Conservation (phyloP, 139 green algal genomes). For the Gonium pectorale region DNA sequence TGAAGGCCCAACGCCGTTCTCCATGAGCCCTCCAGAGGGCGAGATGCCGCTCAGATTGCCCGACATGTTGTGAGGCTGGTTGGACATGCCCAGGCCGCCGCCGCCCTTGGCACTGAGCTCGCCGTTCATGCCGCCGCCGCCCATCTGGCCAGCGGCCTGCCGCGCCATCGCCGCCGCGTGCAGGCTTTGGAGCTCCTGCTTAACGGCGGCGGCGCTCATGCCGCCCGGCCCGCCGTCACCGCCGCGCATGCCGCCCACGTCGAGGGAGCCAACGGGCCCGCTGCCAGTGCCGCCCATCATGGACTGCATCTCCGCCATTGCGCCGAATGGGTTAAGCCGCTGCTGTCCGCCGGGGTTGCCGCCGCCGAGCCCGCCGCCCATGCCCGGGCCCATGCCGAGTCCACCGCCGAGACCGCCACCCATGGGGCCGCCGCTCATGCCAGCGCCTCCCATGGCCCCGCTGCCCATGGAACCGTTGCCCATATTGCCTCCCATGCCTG, state of each 20-base stretch:
- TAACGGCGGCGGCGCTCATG: constrained; percentile 24
- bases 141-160: not conserved
- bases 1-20: constrained; percentile 14
- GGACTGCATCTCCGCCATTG: constrained; percentile 14
- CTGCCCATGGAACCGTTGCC: no score
- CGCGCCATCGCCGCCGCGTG: constrained; percentile 16
- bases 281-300: constrained; percentile 19
- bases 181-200: constrained; percentile 39
- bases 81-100: not conserved
- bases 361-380: constrained; percentile 4
- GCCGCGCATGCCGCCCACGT: not conserved
- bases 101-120: not conserved
- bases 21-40: constrained; percentile 4
- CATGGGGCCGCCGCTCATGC: not conserved
- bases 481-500: not conserved
- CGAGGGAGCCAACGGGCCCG: not conserved
- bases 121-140: not conserved
- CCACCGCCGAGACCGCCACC: not conserved
- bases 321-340: constrained; percentile 37
- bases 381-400: not conserved
- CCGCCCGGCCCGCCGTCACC: not conserved
- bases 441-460: not conserved
- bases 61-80: constrained; percentile 9
- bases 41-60: not conserved
- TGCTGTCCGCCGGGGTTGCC: constrained; percentile 14